Percentiles rank a stretch among this genome's conserved stretches.
Evolutionary conservation across 23 red algal species (phyloP).

Genomic region (Pyropia haitanensis): DNA sequence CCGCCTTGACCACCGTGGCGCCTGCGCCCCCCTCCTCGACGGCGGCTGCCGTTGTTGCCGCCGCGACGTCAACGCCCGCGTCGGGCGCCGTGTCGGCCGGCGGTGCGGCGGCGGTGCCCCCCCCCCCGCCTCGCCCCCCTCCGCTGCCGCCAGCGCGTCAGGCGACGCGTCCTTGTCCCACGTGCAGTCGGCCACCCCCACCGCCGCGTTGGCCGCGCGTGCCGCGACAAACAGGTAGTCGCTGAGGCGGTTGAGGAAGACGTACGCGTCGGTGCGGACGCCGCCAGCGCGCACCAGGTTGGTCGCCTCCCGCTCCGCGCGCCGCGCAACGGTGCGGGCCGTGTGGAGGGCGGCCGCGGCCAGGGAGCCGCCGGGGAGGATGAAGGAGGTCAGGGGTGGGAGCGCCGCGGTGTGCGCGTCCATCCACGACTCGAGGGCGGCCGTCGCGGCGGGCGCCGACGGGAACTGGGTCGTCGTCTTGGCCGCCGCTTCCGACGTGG

Average conservation of each 20-base stretch:
- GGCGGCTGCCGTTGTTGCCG: too few species aligned
- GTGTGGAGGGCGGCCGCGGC: slow-evolving; percentile 60
- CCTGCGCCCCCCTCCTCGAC: too few species aligned
- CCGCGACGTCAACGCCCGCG: too few species aligned
- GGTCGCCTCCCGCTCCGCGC: slow-evolving; percentile 53
- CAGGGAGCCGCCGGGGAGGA: slow-evolving; percentile 66
- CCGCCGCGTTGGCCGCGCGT: slow-evolving; percentile 35
- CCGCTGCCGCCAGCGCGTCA: background rate
- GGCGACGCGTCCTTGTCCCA: slow-evolving; percentile 2
- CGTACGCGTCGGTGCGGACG: slow-evolving; percentile 27
- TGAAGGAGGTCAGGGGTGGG: slow-evolving; percentile 62
- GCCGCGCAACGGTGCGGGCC: slow-evolving; percentile 57
- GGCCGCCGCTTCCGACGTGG: slow-evolving; percentile 25
- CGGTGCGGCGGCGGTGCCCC: too few species aligned
- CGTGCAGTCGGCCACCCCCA: slow-evolving; percentile 10
- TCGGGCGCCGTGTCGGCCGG: too few species aligned
- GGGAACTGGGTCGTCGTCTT: slow-evolving; percentile 35
- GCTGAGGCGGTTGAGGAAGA: slow-evolving; percentile 61
- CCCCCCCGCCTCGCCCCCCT: too few species aligned
- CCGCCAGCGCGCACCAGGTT: slow-evolving; percentile 12
- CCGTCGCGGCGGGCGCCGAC: slow-evolving; percentile 1
- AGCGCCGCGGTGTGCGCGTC: slow-evolving; percentile 57
- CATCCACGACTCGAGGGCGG: slow-evolving; percentile 68
- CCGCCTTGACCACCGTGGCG: too few species aligned
- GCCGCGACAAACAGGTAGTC: slow-evolving; percentile 66